Evolutionary conservation across 2,329 filamentous ascomycete species (phyloP).

Genomic region (Fusarium heterosporum): DNA sequence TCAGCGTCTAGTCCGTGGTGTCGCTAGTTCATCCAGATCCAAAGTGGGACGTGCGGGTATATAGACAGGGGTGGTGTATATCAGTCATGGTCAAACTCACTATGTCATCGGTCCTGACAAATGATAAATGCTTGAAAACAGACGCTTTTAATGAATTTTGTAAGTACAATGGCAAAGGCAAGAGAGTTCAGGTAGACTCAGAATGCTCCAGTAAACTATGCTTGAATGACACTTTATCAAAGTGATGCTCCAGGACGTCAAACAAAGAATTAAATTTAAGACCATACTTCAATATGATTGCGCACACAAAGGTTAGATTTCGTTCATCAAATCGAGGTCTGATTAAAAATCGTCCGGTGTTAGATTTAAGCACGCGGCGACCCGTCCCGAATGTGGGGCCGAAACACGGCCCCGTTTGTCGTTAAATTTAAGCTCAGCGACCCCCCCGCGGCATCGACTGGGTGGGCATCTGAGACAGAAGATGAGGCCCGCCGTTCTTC

Average conservation of each 20-base stretch:
- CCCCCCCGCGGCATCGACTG: conserved; percentile 1
- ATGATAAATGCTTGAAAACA: background rate
- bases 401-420: conserved; percentile 9
- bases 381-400: conserved; percentile 25
- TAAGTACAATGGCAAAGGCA: background rate
- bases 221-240: background rate
- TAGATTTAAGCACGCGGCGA: conserved; percentile 12
- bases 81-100: background rate
- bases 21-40: conserved; percentile 28
- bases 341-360: background rate
- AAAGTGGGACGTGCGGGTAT: conserved; percentile 24
- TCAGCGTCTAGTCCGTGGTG: conserved; percentile 27
- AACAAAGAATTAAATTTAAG: background rate
- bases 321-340: background rate
- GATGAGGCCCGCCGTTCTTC: background rate
- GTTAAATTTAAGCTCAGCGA: conserved; percentile 21
- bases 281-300: background rate
- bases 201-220: background rate
- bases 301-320: background rate
- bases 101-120: background rate
- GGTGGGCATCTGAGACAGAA: background rate
- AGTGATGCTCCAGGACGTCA: background rate
- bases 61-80: conserved; percentile 20
- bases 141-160: background rate
- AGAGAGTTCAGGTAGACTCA: background rate